Conservation (phyloP, 495 filamentous ascomycete genomes). For the Penicillium coffeae region DNA sequence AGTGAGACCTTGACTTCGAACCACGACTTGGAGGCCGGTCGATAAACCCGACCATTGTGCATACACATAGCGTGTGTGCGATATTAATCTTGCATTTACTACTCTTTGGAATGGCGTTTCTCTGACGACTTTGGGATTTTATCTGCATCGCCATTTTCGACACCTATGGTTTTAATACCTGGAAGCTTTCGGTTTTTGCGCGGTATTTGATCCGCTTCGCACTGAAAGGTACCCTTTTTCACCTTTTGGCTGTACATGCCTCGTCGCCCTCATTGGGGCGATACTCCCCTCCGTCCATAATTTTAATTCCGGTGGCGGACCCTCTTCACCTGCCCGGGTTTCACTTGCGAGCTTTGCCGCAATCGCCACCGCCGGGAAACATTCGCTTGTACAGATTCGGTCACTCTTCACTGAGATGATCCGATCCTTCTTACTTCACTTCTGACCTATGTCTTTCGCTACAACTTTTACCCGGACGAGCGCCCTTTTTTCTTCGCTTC, state of each 20-base stretch:
- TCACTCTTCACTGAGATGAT: conserved; percentile 9
- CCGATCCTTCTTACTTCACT: conserved; percentile 21
- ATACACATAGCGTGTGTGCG: conserved; percentile 28
- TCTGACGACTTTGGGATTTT: conserved; percentile 39
- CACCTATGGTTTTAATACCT: conserved; percentile 37
- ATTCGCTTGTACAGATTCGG: conserved; percentile 41
- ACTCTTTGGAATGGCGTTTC: conserved; percentile 37
- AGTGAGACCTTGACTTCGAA: conserved; percentile 55
- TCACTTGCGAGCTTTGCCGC: conserved; percentile 13
- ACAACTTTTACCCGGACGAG: conserved; percentile 35
- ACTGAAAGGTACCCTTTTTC: conserved; percentile 25
- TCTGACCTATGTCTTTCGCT: conserved; percentile 42
- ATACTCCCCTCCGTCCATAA: conserved; percentile 38
- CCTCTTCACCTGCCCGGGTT: conserved; percentile 18
- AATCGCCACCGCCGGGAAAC: conserved; percentile 30
- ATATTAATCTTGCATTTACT: conserved; percentile 23
- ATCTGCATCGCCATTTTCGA: conserved; percentile 47
- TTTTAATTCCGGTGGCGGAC: conserved; percentile 38
- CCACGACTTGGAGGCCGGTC: conserved; percentile 49
- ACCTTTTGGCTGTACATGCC: conserved; percentile 36
- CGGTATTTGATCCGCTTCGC: conserved; percentile 15
- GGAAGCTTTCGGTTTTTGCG: conserved; percentile 19
- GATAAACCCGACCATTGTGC: conserved; percentile 20
- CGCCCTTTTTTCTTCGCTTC: conserved; percentile 29
- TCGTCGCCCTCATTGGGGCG: conserved; percentile 14